phyloP scores from a whole-genome alignment of 2,329 filamentous ascomycete species.

The Blastomyces gilchristii region DNA sequence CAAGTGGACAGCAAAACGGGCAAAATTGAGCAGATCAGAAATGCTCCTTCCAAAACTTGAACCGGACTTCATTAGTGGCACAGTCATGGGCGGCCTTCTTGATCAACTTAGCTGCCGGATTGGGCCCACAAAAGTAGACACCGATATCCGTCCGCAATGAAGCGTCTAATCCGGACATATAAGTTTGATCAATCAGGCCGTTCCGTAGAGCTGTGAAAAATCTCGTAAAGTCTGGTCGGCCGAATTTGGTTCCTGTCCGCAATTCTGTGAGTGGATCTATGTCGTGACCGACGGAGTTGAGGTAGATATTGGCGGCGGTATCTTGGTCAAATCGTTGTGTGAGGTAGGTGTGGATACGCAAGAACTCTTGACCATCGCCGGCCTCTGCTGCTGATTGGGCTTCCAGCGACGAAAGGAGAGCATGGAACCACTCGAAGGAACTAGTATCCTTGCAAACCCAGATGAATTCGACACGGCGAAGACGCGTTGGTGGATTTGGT shows the following conservation, averaged over 20 bases:
- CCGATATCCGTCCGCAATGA: constrained; percentile 74
- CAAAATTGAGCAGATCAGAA: constrained; percentile 28
- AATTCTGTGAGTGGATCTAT: constrained; percentile 89
- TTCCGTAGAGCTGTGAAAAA: constrained; percentile 78
- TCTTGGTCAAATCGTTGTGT: constrained; percentile 88
- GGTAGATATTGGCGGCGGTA: constrained; percentile 89
- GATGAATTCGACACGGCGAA: constrained; percentile 95
- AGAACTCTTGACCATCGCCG: constrained; percentile 56
- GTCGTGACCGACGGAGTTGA: constrained; percentile 83
- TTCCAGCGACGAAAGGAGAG: constrained; percentile 81
- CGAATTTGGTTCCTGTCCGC: constrained; percentile 83
- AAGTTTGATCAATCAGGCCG: constrained; percentile 74
- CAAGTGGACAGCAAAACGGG: neutral
- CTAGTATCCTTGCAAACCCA: constrained; percentile 95
- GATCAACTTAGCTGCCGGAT: constrained; percentile 68
- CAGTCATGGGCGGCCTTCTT: constrained; percentile 66
- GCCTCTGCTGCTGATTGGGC: constrained; percentile 66
- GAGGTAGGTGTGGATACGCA: constrained; percentile 96
- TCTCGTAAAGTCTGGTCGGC: constrained; percentile 75
- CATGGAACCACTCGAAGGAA: constrained; percentile 99
- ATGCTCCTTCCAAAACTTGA: constrained; percentile 99
- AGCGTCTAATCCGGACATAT: constrained; percentile 70
- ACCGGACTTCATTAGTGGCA: constrained; percentile 68
- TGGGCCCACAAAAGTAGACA: constrained; percentile 96
- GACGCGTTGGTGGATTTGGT: constrained; percentile 77